A percentile compares a stretch with the other conserved stretches of the same genome.
phyloP scores from a whole-genome alignment of 805 yeast genomes.

The Brettanomyces nanus region DNA sequence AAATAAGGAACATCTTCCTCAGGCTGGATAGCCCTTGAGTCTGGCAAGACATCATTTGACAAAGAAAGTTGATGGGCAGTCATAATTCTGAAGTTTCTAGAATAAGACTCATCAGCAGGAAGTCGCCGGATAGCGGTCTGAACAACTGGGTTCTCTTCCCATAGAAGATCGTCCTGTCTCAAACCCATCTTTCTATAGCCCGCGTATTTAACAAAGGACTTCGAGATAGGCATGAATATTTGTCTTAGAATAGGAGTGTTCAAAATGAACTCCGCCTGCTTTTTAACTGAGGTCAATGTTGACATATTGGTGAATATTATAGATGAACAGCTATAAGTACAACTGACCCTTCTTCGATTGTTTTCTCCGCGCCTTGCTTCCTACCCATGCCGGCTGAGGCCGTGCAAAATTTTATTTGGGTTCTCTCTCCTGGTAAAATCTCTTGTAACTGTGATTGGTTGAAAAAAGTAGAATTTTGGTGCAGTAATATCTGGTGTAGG shows the following conservation, averaged over 20 bases:
- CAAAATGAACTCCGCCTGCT: constrained; percentile 69
- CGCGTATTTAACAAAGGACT: constrained; percentile 59
- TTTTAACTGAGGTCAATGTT: constrained; percentile 61
- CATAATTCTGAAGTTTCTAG: constrained; percentile 85
- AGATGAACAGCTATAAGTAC: too few species aligned
- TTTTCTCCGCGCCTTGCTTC: too few species aligned
- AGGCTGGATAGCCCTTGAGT: constrained; percentile 65
- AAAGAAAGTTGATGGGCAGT: constrained; percentile 87
- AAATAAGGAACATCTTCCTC: constrained; percentile 80
- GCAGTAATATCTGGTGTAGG: too few species aligned
- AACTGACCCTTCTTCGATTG: too few species aligned
- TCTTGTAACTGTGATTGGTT: too few species aligned
- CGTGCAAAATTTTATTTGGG: too few species aligned
- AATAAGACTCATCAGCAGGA: constrained; percentile 76
- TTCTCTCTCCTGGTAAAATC: too few species aligned
- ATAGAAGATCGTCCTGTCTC: constrained; percentile 78
- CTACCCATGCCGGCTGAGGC: too few species aligned
- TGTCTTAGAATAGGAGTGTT: constrained; percentile 72
- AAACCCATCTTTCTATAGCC: constrained; percentile 96
- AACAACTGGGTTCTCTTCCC: constrained; percentile 80
- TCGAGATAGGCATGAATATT: constrained; percentile 72
- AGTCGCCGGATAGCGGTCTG: constrained; percentile 86
- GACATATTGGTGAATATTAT: constrained; percentile 17
- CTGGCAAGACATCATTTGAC: constrained; percentile 79
- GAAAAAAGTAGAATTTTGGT: too few species aligned